Conservation (phyloP, 495 filamentous ascomycete species). For the Xylaria flabelliformis region DNA sequence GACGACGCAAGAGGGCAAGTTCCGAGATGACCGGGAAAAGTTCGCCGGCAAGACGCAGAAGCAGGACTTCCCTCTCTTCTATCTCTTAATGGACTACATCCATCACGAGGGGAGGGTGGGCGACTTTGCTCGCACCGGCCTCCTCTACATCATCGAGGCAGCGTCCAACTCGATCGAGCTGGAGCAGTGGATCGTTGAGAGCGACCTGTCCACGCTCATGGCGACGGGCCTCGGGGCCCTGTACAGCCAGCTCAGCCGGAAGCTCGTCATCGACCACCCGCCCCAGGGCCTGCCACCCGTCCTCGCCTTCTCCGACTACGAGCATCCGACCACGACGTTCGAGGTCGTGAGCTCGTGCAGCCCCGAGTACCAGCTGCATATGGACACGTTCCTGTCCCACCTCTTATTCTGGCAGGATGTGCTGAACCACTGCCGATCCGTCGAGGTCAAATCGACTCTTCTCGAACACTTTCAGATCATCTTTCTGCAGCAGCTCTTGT, state of each 20-base stretch:
- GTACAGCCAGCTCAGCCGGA: conserved; percentile 92
- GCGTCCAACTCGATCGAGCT: conserved; percentile 80
- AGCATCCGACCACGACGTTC: conserved; percentile 62
- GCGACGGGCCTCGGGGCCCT: conserved; percentile 92
- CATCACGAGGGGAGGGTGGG: conserved; percentile 91
- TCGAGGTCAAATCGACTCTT: conserved; percentile 88
- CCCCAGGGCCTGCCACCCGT: conserved; percentile 76
- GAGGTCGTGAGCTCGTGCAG: conserved; percentile 76
- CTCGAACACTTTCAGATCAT: conserved; percentile 97
- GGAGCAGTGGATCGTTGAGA: conserved; percentile 96
- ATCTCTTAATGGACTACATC: conserved; percentile 92
- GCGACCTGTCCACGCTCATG: conserved; percentile 96
- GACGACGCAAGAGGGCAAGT: conserved; percentile 50
- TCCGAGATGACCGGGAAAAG: conserved; percentile 59
- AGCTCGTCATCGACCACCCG: conserved; percentile 67
- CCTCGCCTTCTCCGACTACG: conserved; percentile 84
- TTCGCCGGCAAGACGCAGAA: conserved; percentile 88
- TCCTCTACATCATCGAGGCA: conserved; percentile 95
- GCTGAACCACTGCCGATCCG: conserved; percentile 89
- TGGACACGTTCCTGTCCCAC: conserved; percentile 94
- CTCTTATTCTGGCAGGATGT: conserved; percentile 98
- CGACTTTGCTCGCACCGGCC: conserved; percentile 94
- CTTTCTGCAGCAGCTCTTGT: conserved; percentile 95
- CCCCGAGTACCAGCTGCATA: conserved; percentile 72
- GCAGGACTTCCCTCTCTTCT: conserved; percentile 94